phyloP scores from a whole-genome alignment of 805 yeast species.

The Metschnikowia shivogae region DNA sequence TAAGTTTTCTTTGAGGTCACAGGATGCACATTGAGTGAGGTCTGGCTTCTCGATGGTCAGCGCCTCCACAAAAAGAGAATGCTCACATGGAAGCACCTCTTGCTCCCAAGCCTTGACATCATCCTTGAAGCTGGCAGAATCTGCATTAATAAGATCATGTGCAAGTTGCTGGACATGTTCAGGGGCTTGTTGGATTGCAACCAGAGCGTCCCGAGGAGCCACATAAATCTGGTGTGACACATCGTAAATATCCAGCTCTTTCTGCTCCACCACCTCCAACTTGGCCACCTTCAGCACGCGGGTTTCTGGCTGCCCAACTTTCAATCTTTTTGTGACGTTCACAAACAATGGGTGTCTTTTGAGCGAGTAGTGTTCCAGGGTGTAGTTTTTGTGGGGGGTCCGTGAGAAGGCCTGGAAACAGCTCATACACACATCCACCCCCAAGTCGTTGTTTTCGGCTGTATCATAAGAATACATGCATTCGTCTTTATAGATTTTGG shows the following conservation, averaged over 20 bases:
- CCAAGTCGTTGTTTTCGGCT: constrained; percentile 44
- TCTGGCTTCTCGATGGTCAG: constrained; percentile 33
- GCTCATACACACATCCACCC: constrained; percentile 70
- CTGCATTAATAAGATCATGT: constrained; percentile 47
- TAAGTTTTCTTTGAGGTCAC: constrained; percentile 69
- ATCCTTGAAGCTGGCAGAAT: constrained; percentile 55
- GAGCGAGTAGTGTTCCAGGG: constrained; percentile 50
- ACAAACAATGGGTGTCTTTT: constrained; percentile 56
- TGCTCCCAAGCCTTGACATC: constrained; percentile 91
- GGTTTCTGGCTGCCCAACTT: constrained; percentile 23
- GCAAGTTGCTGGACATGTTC: constrained; percentile 28
- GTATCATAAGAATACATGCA: constrained; percentile 84
- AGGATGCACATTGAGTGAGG: constrained; percentile 46
- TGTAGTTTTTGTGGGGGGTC: constrained; percentile 40
- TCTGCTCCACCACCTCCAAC: constrained; percentile 60
- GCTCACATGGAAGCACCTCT: constrained; percentile 76
- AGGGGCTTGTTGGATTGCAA: constrained; percentile 22
- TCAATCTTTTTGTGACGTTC: constrained; percentile 52
- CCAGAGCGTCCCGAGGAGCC: constrained; percentile 25
- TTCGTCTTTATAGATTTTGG: constrained; percentile 73
- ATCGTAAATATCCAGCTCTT: constrained; percentile 61
- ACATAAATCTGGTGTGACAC: constrained; percentile 40
- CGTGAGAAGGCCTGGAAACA: constrained; percentile 72
- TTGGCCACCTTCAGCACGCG: constrained; percentile 49
- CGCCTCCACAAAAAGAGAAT: constrained; percentile 53